Evolutionary conservation across 2,329 filamentous ascomycete genomes (phyloP).

Genomic region (Cladosporium sp.): DNA sequence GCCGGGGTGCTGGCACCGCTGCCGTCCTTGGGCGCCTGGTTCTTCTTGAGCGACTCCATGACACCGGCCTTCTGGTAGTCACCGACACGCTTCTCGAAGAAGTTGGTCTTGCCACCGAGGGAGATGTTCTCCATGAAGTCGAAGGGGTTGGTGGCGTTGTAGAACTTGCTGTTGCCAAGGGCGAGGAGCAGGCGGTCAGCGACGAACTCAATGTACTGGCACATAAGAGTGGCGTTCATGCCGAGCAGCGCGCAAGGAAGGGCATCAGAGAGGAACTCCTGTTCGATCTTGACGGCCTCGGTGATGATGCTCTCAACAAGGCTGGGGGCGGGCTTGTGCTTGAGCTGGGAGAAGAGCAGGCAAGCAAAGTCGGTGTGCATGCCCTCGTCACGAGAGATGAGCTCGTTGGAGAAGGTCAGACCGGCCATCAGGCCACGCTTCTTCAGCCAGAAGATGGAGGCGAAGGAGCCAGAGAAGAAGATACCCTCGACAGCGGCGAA

Average conservation of each 20-base stretch:
- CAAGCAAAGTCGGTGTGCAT: slow-evolving; percentile 99
- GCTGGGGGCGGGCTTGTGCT: slow-evolving; percentile 79
- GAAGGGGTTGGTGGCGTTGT: slow-evolving; percentile 91
- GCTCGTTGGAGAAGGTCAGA: slow-evolving; percentile 98
- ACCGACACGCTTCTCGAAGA: slow-evolving; percentile 99
- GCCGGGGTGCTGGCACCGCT: slow-evolving; percentile 34
- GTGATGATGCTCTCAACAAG: slow-evolving; percentile 83
- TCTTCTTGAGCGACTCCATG: slow-evolving; percentile 77
- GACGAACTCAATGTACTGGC: slow-evolving; percentile 99
- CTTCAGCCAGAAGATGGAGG: slow-evolving; percentile 99
- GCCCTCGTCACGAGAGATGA: slow-evolving; percentile 98
- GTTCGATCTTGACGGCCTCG: slow-evolving; percentile 89
- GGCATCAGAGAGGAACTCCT: slow-evolving; percentile 96
- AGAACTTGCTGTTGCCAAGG: slow-evolving; percentile 90
- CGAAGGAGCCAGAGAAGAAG: slow-evolving; percentile 98
- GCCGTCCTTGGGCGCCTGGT: slow-evolving; percentile 34
- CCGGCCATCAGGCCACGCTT: slow-evolving; percentile 99
- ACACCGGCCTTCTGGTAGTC: slow-evolving; percentile 99
- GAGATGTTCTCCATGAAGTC: slow-evolving; percentile 99
- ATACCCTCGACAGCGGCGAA: slow-evolving; percentile 98
- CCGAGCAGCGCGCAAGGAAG: slow-evolving; percentile 88
- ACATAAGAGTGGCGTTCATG: slow-evolving; percentile 97
- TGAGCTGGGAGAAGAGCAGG: slow-evolving; percentile 93
- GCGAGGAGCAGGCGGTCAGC: slow-evolving; percentile 90
- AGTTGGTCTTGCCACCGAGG: slow-evolving; percentile 98